phyloP scores from a whole-genome alignment of 192 early-diverging fungal genomes.

The Dissophora ornata region DNA sequence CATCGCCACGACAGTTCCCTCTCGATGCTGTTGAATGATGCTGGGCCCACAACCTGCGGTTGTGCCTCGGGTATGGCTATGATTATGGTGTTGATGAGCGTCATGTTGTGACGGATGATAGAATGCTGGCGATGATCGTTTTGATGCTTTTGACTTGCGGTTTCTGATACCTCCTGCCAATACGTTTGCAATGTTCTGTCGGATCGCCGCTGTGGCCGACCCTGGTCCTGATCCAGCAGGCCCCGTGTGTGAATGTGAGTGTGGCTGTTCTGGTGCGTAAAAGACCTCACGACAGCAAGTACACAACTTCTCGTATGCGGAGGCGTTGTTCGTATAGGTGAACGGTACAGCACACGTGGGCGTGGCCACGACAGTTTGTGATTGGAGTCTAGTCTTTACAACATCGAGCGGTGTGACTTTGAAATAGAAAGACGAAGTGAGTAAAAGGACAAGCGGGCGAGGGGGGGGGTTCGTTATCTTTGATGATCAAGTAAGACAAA shows the following conservation, averaged over 20 bases:
- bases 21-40: slow-evolving; percentile 48
- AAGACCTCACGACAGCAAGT: slow-evolving; percentile 60
- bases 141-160: neutral
- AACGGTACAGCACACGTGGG: slow-evolving; percentile 43
- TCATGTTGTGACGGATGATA: neutral
- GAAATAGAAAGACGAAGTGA: slow-evolving; percentile 5
- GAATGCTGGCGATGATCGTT: slow-evolving; percentile 1
- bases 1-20: slow-evolving; percentile 56
- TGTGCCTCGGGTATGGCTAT: slow-evolving; percentile 18
- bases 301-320: slow-evolving; percentile 52
- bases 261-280: slow-evolving; percentile 29
- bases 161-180: slow-evolving; percentile 19
- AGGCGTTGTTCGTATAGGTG: slow-evolving; percentile 44
- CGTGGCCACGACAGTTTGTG: slow-evolving; percentile 55
- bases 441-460: neutral
- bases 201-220: slow-evolving; percentile 17
- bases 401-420: slow-evolving; percentile 89
- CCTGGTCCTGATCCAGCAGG: neutral
- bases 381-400: slow-evolving; percentile 88
- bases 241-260: no score
- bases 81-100: slow-evolving; percentile 21
- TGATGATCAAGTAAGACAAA: no score
- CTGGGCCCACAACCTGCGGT: slow-evolving; percentile 30
- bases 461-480: no score
- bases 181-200: slow-evolving; percentile 43